Evolutionary conservation across 2,329 filamentous ascomycete species (phyloP), one percentile per base, ranked within the genome.

Genomic region (Dactylellina leptospora): DNA sequence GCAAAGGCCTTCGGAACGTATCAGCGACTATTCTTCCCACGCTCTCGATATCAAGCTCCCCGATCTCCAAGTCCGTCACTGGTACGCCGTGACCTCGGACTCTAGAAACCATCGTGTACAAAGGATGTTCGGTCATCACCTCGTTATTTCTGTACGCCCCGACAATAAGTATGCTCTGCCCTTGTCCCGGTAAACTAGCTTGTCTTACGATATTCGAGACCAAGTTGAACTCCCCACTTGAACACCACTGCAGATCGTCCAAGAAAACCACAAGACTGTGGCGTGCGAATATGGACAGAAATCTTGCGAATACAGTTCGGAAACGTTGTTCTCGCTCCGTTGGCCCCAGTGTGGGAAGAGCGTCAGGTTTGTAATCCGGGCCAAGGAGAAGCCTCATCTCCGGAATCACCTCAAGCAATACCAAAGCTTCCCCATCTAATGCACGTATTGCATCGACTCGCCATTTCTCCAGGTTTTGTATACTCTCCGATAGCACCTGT

Each of bases 231-330:
- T 77, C 75, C 25, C 48, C 70, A 30, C 74, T 74, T 16, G 75
- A 75, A 38, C 76, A 77, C 75, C 75, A 77, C 20, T 77, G 76
- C 45, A 77, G 56, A 58, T 77, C 76, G 20, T 77, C 76, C 42
- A 77, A 64, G 61, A 77, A 77, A 30, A 77, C 51, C n/a, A 77
- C 75, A 9, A 77, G 58, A 22, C 75, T 75, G 36, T 75, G 75
- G 38, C 76, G 45, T 16, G 73, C 76, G 51, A 77, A 76, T 56
- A 74, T 74, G 38, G 59, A 68, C 18, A 74, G 58, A 33, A 74
- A 62, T 38, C 62, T 69, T 36, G 72, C 62, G 62, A 73, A 73
- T 10, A 74, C 73, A 1, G 59, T 64, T 53, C 76, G 73, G 27
- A 77, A 77, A 28, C 76, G 63, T 40, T 74, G 74, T 38, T 77